phyloP scores from a whole-genome alignment of 352 stramenopile species.

The Phytophthora citrophthora region DNA sequence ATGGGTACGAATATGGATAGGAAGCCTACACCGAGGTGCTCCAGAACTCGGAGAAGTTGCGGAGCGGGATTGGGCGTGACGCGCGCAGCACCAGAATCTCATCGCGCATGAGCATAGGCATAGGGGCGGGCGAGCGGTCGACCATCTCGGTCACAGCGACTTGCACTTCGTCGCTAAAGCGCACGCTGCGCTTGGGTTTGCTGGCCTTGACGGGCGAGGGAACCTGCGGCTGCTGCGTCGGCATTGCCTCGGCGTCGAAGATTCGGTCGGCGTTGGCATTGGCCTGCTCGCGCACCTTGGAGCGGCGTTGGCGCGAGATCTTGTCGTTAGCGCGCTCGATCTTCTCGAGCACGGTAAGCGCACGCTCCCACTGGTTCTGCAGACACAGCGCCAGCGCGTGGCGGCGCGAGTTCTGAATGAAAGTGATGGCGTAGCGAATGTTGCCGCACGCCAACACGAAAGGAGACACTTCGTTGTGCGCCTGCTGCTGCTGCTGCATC shows the following conservation, averaged over 20 bases:
- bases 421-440: conserved; percentile 74
- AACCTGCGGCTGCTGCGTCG: conserved; percentile 31
- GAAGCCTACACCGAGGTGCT: conserved; percentile 41
- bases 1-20: conserved; percentile 12
- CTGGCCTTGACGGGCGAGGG: conserved; percentile 23
- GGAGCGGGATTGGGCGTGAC: conserved; percentile 69
- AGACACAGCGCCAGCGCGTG: conserved; percentile 71
- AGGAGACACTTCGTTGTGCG: conserved; percentile 36
- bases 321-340: conserved; percentile 84
- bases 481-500: conserved; percentile 22
- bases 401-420: conserved; percentile 77
- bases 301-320: conserved; percentile 70
- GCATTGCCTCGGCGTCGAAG: conserved; percentile 30
- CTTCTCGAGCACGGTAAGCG: conserved; percentile 78
- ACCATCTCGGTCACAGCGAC: conserved; percentile 48
- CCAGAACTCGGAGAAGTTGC: conserved; percentile 87
- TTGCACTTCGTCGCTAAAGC: conserved; percentile 67
- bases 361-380: conserved; percentile 81
- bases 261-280: conserved; percentile 50
- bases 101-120: conserved; percentile 75
- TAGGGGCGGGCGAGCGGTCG: conserved; percentile 62
- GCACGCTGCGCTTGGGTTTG: conserved; percentile 46
- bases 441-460: conserved; percentile 60
- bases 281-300: conserved; percentile 61
- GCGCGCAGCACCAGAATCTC: conserved; percentile 82